Evolutionary conservation across 2,329 filamentous ascomycete genomes (phyloP).

Genomic region (Nigrograna mackinnonii): DNA sequence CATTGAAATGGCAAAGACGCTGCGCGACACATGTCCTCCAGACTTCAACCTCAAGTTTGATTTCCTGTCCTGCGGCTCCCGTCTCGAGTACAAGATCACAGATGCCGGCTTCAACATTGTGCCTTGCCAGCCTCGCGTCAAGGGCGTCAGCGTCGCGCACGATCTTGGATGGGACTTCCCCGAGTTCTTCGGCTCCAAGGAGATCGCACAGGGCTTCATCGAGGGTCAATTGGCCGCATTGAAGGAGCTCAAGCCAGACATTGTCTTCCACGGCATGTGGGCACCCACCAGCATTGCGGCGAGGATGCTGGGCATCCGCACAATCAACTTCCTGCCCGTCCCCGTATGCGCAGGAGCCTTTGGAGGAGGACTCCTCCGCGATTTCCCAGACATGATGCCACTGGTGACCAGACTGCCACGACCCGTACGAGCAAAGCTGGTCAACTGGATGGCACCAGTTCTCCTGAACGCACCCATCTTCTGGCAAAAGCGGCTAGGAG

Average conservation of each 20-base stretch:
- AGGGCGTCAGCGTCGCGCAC: slow-evolving; percentile 33
- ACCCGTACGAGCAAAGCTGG: slow-evolving; percentile 26
- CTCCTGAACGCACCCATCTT: slow-evolving; percentile 37
- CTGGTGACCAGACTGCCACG: slow-evolving; percentile 33
- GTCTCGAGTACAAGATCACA: slow-evolving; percentile 34
- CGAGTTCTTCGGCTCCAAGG: slow-evolving; percentile 35
- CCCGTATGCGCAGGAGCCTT: slow-evolving; percentile 32
- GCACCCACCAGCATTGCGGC: slow-evolving; percentile 35
- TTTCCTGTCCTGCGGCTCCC: slow-evolving; percentile 33
- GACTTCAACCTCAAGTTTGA: slow-evolving; percentile 26
- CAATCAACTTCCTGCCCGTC: slow-evolving; percentile 35
- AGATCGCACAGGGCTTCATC: slow-evolving; percentile 34
- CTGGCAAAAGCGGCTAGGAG: slow-evolving; percentile 32
- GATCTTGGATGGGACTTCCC: slow-evolving; percentile 39
- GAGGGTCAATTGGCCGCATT: slow-evolving; percentile 34
- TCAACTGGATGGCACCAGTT: slow-evolving; percentile 26
- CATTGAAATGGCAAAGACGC: slow-evolving; percentile 29
- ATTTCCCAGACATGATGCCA: slow-evolving; percentile 36
- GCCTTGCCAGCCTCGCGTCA: slow-evolving; percentile 30
- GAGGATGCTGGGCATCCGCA: slow-evolving; percentile 30
- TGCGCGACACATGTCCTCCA: slow-evolving; percentile 32
- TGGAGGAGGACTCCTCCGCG: slow-evolving; percentile 31
- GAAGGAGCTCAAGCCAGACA: slow-evolving; percentile 29
- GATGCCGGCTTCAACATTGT: slow-evolving; percentile 36
- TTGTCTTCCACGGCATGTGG: slow-evolving; percentile 40